A percentile compares a stretch with the other conserved stretches of the same genome.
phyloP scores from a whole-genome alignment of 192 early-diverging fungal species.

The Phlyctochytrium arcticum region DNA sequence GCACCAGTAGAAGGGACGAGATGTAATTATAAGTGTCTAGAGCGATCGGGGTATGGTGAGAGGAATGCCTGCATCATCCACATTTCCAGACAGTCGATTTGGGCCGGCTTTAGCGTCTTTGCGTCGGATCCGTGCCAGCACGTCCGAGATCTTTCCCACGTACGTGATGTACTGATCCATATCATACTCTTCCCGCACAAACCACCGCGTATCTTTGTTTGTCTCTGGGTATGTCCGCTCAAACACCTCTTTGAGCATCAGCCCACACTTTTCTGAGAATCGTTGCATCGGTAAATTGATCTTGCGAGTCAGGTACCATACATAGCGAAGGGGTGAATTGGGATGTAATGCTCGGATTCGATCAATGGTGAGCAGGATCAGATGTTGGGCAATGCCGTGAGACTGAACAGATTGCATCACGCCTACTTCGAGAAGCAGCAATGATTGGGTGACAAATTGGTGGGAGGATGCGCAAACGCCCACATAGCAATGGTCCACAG shows the following conservation, averaged over 20 bases:
- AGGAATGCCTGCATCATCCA: too few species aligned
- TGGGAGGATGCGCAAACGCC: slow-evolving; percentile 11
- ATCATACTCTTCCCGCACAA: slow-evolving; percentile 8
- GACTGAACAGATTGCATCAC: slow-evolving; percentile 15
- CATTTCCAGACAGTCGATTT: too few species aligned
- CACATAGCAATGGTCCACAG: slow-evolving; percentile 3
- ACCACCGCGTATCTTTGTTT: background rate
- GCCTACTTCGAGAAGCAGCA: slow-evolving; percentile 13
- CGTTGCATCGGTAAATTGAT: slow-evolving; percentile 22
- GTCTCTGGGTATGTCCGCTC: slow-evolving; percentile 1
- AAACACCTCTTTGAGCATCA: slow-evolving; percentile 5
- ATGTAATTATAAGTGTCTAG: too few species aligned
- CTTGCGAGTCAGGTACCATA: slow-evolving; percentile 15
- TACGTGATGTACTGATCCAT: slow-evolving; percentile 18
- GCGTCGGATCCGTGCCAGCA: background rate
- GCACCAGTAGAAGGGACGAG: too few species aligned
- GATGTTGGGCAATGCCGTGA: slow-evolving; percentile 10
- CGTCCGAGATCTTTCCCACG: background rate
- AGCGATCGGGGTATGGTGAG: too few species aligned
- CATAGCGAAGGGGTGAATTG: background rate
- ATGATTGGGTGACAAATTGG: slow-evolving; percentile 6
- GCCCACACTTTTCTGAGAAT: slow-evolving; percentile 20
- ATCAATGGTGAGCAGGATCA: slow-evolving; percentile 10
- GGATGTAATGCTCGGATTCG: background rate
- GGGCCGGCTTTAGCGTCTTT: too few species aligned